Evolutionary conservation across 345 rosid species (phyloP).

Genomic region (Stellera chamaejasme): DNA sequence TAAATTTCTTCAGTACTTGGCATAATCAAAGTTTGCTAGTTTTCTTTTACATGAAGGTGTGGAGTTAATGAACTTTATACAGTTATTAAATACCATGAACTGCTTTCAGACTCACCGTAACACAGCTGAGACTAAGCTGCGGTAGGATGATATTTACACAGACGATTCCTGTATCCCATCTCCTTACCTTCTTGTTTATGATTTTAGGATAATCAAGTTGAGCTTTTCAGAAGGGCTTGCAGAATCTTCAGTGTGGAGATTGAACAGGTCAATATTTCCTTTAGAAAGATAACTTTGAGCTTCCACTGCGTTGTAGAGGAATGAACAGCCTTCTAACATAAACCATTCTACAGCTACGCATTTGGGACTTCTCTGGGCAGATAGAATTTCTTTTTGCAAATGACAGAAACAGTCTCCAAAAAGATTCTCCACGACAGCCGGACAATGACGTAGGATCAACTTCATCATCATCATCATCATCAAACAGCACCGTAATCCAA

Average conservation of each 20-base stretch:
- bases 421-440: slow-evolving; percentile 51
- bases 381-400: slow-evolving; percentile 46
- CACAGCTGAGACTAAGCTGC: no score
- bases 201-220: slow-evolving; percentile 73
- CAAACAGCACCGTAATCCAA: no score
- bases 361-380: slow-evolving; percentile 94
- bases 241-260: slow-evolving; percentile 80
- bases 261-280: slow-evolving; percentile 49
- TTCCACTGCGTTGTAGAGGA: background rate
- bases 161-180: slow-evolving; percentile 4
- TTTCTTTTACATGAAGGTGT: no score
- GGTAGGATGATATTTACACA: no score
- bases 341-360: slow-evolving; percentile 53
- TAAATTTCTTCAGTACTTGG: no score
- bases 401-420: slow-evolving; percentile 41
- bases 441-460: slow-evolving; percentile 77
- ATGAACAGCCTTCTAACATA: slow-evolving; percentile 16
- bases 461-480: background rate
- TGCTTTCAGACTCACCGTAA: no score
- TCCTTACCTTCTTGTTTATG: slow-evolving; percentile 1
- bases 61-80: no score
- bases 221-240: slow-evolving; percentile 91
- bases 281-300: background rate
- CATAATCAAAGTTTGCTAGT: no score
- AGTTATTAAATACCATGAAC: no score